phyloP scores from a whole-genome alignment of 169 alveolate genomes.

The Eimeria mitis region DNA sequence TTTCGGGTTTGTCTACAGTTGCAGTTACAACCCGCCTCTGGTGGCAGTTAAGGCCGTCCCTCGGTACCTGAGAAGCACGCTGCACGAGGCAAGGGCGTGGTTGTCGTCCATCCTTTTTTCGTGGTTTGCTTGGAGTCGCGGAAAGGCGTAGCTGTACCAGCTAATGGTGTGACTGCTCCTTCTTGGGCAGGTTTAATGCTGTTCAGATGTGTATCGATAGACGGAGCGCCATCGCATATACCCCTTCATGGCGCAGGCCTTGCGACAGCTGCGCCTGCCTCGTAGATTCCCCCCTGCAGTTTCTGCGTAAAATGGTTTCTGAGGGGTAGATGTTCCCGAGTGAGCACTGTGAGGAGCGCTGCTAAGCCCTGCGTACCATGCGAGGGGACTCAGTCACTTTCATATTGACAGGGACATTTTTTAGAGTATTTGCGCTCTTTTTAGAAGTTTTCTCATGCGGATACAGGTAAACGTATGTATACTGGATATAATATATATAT shows the following conservation, averaged over 20 bases:
- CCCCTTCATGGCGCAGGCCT: constrained; percentile 19
- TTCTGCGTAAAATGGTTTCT: not conserved
- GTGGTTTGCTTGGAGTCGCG: constrained; percentile 14
- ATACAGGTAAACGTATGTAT: not conserved
- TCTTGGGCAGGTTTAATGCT: not conserved
- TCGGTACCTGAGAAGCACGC: not conserved
- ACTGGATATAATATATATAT: not conserved
- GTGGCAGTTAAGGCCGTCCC: not conserved
- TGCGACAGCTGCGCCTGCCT: constrained; percentile 13
- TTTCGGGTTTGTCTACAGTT: constrained; percentile 1
- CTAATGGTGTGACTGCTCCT: constrained; percentile 17
- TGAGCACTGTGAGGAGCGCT: constrained; percentile 19
- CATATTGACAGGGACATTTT: constrained; percentile 38
- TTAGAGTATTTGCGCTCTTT: constrained; percentile 36
- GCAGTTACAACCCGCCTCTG: not conserved
- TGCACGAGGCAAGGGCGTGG: constrained; percentile 35
- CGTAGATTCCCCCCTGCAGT: not conserved
- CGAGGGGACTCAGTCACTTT: constrained; percentile 24
- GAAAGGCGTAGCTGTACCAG: constrained; percentile 23
- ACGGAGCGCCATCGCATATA: constrained; percentile 35
- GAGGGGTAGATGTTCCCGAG: constrained; percentile 18
- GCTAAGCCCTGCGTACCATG: not conserved
- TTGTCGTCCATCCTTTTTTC: not conserved
- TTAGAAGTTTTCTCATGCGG: not conserved
- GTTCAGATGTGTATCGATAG: constrained; percentile 8